Base-by-base conservation (phyloP, 2,329 filamentous ascomycete species). In the Ceratocystis cacaofunesta region DNA sequence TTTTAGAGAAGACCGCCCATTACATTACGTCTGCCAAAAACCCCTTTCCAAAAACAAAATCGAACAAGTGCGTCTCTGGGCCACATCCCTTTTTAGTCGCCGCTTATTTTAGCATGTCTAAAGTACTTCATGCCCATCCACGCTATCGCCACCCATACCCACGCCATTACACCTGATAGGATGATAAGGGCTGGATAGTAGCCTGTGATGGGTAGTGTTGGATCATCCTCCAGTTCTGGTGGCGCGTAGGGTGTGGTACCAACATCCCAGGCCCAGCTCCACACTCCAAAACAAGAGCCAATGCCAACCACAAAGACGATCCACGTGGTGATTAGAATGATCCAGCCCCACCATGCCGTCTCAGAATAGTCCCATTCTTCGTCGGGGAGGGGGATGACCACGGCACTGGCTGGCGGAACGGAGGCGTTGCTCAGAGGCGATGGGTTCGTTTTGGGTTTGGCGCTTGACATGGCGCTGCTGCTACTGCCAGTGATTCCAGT, bases 91-190 rank as follows among this genome's bases (percentile, higher is more conserved):
- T 41, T 36, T 41, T 41, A 89, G 72, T 85, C 82, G 41, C 81
- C 81, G 66, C 78, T 83, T 67, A 97, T 95, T 78, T 96, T 96
- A 43, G 94, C 92, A 79, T 99, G 94, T 70, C 92, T 85, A 73
- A 99, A 99, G 75, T 97, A 97, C 75, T 99, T 99, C 92, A 99
- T 97, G 28, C 94, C 94, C 61, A 97, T 87, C 94, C 94, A 99
- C 10, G 95, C 94, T 66, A 95, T 86, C 12, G 96, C 85, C 19
- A 97, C 94, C 94, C 94, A 99, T 5, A 97, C 90, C 94, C 94
- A 99, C 19, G 92, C 91, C 89, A 99, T 96, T 32, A 99, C 89
- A 61, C 86, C 87, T 2, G 92, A 96, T 70, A 97, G 78, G 67
- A 97, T 94, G 69, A 97, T 89, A 71, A 99, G 78, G 10, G 92